phyloP scores from a whole-genome alignment of 495 filamentous ascomycete genomes.

The Viridothelium virens region DNA sequence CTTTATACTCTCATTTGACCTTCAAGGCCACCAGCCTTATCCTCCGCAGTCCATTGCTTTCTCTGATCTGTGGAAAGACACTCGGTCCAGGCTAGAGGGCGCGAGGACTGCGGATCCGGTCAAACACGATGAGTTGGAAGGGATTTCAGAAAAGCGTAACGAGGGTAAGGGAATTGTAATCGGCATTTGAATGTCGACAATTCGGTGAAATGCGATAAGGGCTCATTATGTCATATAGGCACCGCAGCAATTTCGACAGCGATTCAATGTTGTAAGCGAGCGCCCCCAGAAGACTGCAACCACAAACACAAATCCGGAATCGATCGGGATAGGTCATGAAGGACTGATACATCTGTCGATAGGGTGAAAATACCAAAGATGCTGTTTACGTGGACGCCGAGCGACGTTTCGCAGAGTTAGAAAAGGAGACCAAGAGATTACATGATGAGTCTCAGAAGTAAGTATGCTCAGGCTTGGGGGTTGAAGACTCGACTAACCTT shows the following conservation, averaged over 20 bases:
- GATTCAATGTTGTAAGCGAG: constrained; percentile 69
- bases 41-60: background rate
- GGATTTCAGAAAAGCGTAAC: constrained; percentile 85
- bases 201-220: background rate
- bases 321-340: background rate
- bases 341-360: background rate
- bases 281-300: background rate
- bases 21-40: background rate
- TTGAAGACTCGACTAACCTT: background rate
- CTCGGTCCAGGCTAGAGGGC: background rate
- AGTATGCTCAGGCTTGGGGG: background rate
- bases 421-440: constrained; percentile 87
- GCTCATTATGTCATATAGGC: constrained; percentile 45
- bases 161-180: constrained; percentile 47
- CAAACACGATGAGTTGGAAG: constrained; percentile 78
- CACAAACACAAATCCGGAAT: background rate
- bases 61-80: background rate
- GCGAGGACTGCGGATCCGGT: background rate
- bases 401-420: constrained; percentile 85
- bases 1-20: background rate
- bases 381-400: constrained; percentile 91
- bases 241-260: constrained; percentile 81
- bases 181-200: background rate
- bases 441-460: constrained; percentile 90
- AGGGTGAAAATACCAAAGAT: constrained; percentile 88